phyloP scores from a whole-genome alignment of 805 yeast genomes.

The Metschnikowia aberdeeniae region DNA sequence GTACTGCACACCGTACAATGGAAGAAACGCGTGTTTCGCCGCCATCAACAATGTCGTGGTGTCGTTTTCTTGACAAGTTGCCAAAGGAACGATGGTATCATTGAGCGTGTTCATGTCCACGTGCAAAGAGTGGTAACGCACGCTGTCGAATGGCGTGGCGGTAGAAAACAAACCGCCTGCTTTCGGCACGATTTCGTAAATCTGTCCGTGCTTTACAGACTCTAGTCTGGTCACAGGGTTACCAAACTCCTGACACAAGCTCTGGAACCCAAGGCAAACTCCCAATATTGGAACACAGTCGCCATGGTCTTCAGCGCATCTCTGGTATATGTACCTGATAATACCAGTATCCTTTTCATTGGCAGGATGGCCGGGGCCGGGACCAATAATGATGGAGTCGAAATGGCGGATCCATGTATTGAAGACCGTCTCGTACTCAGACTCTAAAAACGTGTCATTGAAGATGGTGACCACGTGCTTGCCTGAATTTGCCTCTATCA shows the following conservation, averaged over 20 bases:
- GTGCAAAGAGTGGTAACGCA: constrained; percentile 84
- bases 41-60: constrained; percentile 62
- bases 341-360: constrained; percentile 65
- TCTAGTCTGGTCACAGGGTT: constrained; percentile 48
- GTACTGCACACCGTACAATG: constrained; percentile 92
- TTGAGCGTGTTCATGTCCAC: constrained; percentile 34
- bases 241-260: constrained; percentile 64
- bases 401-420: constrained; percentile 44
- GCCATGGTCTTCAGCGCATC: constrained; percentile 12
- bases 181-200: constrained; percentile 49
- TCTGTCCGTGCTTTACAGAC: constrained; percentile 81
- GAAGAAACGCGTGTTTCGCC: constrained; percentile 52
- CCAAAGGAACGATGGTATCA: constrained; percentile 51
- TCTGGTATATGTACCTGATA: constrained; percentile 52
- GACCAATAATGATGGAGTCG: constrained; percentile 83
- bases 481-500: constrained; percentile 52
- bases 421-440: constrained; percentile 34
- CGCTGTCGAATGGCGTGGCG: constrained; percentile 50
- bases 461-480: constrained; percentile 54
- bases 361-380: constrained; percentile 94
- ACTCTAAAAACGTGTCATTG: constrained; percentile 49
- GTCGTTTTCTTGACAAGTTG: constrained; percentile 42
- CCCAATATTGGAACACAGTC: constrained; percentile 68
- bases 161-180: constrained; percentile 25
- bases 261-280: constrained; percentile 90